phyloP scores from a whole-genome alignment of 176 grass and related monocot genomes.

The Phragmites australis region DNA sequence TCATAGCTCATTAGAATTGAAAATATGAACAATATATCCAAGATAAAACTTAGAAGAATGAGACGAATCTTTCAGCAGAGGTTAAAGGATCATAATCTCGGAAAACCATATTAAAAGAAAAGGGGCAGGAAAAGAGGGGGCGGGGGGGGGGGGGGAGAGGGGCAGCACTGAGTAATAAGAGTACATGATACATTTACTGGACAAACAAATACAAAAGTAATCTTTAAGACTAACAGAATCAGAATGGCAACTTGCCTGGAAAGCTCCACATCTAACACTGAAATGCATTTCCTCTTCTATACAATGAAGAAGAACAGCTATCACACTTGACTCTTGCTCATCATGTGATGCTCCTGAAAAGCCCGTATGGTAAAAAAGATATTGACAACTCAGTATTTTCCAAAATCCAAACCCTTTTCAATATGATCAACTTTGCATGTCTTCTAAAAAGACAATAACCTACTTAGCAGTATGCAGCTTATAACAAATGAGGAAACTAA shows the following conservation, averaged over 20 bases:
- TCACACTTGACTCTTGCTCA: constrained; percentile 54
- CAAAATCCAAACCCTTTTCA: constrained; percentile 34
- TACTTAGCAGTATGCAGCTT: constrained; percentile 21
- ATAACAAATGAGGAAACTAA: constrained; percentile 27
- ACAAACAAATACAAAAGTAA: constrained; percentile 39
- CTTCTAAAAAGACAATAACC: constrained; percentile 15
- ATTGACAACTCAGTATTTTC: constrained; percentile 29
- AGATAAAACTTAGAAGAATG: not conserved
- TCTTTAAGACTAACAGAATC: constrained; percentile 21
- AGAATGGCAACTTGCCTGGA: constrained; percentile 61
- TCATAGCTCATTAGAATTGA: not conserved
- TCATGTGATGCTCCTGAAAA: constrained; percentile 45
- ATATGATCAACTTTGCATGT: not conserved
- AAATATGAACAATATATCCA: not conserved
- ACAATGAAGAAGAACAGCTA: constrained; percentile 65
- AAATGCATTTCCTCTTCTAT: constrained; percentile 61
- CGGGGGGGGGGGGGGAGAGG: not conserved
- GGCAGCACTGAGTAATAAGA: not conserved
- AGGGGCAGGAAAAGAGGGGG: not conserved
- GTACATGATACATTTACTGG: not conserved
- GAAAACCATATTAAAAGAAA: constrained; percentile 9
- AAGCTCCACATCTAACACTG: constrained; percentile 68
- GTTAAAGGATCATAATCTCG: constrained; percentile 7
- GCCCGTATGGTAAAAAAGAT: constrained; percentile 32
- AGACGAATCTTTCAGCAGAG: not conserved